phyloP scores from a whole-genome alignment of 441 rosid species.

The Pelargonium myrrhifolium region DNA sequence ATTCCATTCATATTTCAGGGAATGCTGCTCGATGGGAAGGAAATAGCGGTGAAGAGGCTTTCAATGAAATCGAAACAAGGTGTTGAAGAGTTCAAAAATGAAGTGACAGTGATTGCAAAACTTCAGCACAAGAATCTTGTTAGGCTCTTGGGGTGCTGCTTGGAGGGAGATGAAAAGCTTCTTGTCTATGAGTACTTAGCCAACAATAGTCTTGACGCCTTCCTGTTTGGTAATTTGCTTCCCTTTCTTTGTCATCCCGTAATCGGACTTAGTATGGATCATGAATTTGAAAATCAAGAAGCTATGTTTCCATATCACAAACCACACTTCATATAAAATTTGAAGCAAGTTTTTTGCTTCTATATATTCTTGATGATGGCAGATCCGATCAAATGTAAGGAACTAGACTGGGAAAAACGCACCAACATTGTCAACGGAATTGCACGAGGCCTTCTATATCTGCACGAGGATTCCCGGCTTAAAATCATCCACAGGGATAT shows the following conservation, averaged over 20 bases:
- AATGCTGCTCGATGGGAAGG: conserved; percentile 22
- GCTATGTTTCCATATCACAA: neutral
- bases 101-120: conserved; percentile 33
- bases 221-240: conserved; percentile 28
- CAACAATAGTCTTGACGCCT: conserved; percentile 39
- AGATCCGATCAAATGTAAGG: conserved; percentile 26
- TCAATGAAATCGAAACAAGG: conserved; percentile 34
- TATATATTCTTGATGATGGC: neutral
- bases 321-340: too few relatives aligned
- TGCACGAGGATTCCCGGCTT: conserved; percentile 39
- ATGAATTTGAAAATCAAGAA: too few relatives aligned
- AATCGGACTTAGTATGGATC: neutral
- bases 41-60: conserved; percentile 37
- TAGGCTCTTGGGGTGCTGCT: conserved; percentile 38
- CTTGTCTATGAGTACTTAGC: conserved; percentile 42
- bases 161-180: conserved; percentile 36
- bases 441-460: conserved; percentile 43
- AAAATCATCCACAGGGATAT: conserved; percentile 36
- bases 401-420: conserved; percentile 38
- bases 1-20: conserved; percentile 1
- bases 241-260: neutral
- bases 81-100: conserved; percentile 43
- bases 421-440: conserved; percentile 40
- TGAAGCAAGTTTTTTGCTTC: neutral
- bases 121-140: conserved; percentile 44